These are phyloP conservation scores for Phytophthora sp. DNA, from an alignment of 352 stramenopile genomes.

Conservation along the genomic window DNA sequence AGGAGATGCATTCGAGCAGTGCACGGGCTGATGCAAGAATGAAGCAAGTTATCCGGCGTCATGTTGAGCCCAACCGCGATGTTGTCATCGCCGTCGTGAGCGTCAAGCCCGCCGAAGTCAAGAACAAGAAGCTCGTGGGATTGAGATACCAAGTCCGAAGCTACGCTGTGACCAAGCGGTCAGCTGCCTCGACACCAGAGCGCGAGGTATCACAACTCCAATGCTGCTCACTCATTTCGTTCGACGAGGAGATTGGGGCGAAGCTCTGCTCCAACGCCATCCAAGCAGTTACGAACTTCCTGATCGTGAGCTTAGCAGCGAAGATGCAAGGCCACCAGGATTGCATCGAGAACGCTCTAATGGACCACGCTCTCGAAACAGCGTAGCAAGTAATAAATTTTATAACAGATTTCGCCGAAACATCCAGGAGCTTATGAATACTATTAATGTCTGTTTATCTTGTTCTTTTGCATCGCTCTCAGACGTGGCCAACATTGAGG, in stretches of 20 bases:
- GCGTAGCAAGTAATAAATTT: no score
- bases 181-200: conserved; percentile 24
- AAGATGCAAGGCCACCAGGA: conserved; percentile 38
- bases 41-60: conserved; percentile 39
- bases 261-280: conserved; percentile 21
- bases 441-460: no score
- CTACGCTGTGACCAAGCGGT: conserved; percentile 31
- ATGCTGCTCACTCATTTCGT: conserved; percentile 33
- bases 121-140: conserved; percentile 22
- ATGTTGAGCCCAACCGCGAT: conserved; percentile 38
- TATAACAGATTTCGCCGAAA: no score
- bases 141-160: conserved; percentile 31
- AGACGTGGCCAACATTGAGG: no score
- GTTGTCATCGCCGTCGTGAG: conserved; percentile 41
- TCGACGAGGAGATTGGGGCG: conserved; percentile 22
- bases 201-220: conserved; percentile 31
- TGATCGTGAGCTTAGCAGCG: conserved; percentile 22
- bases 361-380: conserved; percentile 34
- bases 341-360: conserved; percentile 38
- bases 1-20: conserved; percentile 34
- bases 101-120: conserved; percentile 38
- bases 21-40: conserved; percentile 33
- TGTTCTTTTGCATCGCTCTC: no score
- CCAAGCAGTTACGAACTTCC: conserved; percentile 28
- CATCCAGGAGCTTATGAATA: no score